Conservation (phyloP, 2,329 filamentous ascomycete genomes). For the Trichoderma aggressivum region DNA sequence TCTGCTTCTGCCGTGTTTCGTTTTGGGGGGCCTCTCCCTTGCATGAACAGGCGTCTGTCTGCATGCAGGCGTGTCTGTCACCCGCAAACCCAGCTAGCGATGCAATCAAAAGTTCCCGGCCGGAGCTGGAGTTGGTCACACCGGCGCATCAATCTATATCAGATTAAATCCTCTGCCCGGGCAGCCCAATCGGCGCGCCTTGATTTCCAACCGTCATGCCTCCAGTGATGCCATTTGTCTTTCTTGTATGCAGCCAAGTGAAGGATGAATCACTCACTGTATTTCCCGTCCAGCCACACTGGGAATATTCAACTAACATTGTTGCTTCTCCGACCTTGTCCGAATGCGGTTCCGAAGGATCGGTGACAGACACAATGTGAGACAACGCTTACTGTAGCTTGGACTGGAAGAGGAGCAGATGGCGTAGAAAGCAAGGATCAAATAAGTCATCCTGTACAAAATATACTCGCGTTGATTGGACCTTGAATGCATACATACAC, state of each 20-base stretch:
- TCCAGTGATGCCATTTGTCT: not conserved
- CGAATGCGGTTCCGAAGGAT: not conserved
- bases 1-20: not conserved
- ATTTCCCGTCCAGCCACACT: not conserved
- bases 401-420: not conserved
- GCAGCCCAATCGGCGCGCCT: not conserved
- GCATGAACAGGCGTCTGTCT: not conserved
- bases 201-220: not conserved
- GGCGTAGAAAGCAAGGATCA: not conserved
- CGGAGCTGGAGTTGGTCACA: not conserved
- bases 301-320: not conserved
- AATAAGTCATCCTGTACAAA: not conserved
- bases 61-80: constrained; percentile 11
- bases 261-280: not conserved
- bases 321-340: not conserved
- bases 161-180: not conserved
- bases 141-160: not conserved
- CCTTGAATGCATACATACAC: not conserved
- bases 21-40: not conserved
- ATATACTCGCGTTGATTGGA: not conserved
- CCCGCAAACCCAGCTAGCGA: constrained; percentile 6
- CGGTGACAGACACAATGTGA: not conserved
- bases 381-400: not conserved
- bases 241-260: not conserved
- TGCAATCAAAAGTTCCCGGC: constrained; percentile 3